Evolutionary conservation across 1,284 basidiomycete species (phyloP).

Genomic region (Irpex sp.): DNA sequence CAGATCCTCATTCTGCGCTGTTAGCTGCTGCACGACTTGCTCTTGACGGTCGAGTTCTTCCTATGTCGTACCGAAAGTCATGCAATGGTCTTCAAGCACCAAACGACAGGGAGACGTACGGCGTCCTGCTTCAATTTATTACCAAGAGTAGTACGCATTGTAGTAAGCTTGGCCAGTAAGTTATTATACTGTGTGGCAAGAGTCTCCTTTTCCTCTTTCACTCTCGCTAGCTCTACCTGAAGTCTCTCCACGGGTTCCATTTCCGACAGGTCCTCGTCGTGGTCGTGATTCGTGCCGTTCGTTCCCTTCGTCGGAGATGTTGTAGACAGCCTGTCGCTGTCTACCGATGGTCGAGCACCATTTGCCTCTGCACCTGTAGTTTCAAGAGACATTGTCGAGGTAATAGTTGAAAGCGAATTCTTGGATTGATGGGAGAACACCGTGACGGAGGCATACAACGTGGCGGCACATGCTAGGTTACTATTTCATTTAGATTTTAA

Average conservation of each 20-base stretch:
- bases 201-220: constrained; percentile 86
- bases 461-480: background rate
- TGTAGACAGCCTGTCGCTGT: constrained; percentile 31
- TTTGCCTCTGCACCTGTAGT: constrained; percentile 8
- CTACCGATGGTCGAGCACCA: constrained; percentile 32
- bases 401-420: background rate
- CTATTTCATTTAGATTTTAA: background rate
- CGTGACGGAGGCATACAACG: background rate
- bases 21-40: constrained; percentile 81
- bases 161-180: constrained; percentile 89
- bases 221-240: constrained; percentile 65
- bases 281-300: constrained; percentile 28
- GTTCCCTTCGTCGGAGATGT: constrained; percentile 34
- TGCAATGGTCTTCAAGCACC: constrained; percentile 23
- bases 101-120: constrained; percentile 60
- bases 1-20: constrained; percentile 83
- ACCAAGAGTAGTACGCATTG: constrained; percentile 93
- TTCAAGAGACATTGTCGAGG: constrained; percentile 12
- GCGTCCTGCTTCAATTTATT: constrained; percentile 97
- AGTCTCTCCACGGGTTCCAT: constrained; percentile 61
- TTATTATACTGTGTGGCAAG: constrained; percentile 89
- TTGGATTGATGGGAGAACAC: background rate
- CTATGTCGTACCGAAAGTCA: constrained; percentile 53
- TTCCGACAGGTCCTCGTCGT: constrained; percentile 28
- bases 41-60: constrained; percentile 96